Conservation (phyloP, 73 alveolate species). For the Symbiodinium natans region DNA sequence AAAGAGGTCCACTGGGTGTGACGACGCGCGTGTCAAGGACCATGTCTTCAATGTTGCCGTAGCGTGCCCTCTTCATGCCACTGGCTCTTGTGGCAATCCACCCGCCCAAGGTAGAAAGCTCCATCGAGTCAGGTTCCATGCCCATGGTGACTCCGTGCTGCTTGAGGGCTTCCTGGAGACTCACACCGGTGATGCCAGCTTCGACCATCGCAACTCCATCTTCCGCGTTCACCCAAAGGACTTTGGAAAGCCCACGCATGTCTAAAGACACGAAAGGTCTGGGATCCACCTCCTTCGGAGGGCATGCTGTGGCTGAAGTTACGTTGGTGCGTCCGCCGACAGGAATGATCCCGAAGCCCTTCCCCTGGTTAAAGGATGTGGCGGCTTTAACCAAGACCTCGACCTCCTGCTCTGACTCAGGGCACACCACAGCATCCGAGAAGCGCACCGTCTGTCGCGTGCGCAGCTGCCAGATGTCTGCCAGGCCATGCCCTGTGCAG, state of each 20-base stretch:
- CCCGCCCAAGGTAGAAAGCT: conserved; percentile 95
- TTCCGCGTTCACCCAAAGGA: conserved; percentile 94
- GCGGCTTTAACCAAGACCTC: conserved; percentile 55
- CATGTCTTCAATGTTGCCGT: conserved; percentile 98
- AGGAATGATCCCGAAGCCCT: conserved; percentile 68
- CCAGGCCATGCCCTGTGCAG: conserved; percentile 93
- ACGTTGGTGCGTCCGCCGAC: conserved; percentile 99
- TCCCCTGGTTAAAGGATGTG: conserved; percentile 30
- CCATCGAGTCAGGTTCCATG: conserved; percentile 95
- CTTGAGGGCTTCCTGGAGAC: conserved; percentile 36
- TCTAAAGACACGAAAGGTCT: conserved; percentile 94
- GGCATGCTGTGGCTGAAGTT: conserved; percentile 97
- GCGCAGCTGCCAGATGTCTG: conserved; percentile 73
- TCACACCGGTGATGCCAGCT: conserved; percentile 83
- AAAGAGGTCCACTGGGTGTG: conserved; percentile 72
- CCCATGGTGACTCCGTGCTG: conserved; percentile 88
- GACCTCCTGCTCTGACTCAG: conserved; percentile 65
- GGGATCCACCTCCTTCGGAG: conserved; percentile 74
- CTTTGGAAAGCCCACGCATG: conserved; percentile 93
- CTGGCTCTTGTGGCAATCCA: conserved; percentile 95
- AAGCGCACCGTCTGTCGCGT: conserved; percentile 28
- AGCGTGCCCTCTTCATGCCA: conserved; percentile 97
- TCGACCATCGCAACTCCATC: conserved; percentile 94
- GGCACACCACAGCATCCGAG: conserved; percentile 72
- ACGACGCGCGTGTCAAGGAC: conserved; percentile 28